Evolutionary conservation across 2,329 filamentous ascomycete genomes (phyloP).

Genomic region (Geosmithia morbida): DNA sequence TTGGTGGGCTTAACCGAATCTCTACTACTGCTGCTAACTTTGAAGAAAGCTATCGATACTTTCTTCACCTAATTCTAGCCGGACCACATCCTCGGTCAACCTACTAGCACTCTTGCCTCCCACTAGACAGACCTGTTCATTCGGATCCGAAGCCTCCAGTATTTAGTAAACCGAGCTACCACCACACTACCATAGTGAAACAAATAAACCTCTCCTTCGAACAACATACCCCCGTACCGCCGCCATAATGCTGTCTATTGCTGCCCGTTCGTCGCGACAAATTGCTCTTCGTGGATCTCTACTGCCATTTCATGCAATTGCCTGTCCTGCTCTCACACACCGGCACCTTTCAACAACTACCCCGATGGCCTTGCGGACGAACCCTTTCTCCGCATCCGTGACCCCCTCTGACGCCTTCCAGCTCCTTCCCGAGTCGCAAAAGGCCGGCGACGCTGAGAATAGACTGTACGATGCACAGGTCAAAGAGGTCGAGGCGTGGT

Average conservation of each 20-base stretch:
- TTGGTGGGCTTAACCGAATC: neutral
- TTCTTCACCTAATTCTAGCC: neutral
- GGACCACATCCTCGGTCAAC: neutral
- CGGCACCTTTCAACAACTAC: conserved; percentile 15
- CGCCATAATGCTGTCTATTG: conserved; percentile 18
- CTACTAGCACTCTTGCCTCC: neutral
- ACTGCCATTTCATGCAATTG: neutral
- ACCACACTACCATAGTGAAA: neutral
- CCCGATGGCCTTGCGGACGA: conserved; percentile 13
- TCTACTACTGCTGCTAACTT: neutral
- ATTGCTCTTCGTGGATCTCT: conserved; percentile 7
- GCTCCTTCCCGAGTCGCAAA: conserved; percentile 62
- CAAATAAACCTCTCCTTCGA: neutral
- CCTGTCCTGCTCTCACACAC: conserved; percentile 7
- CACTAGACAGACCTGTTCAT: neutral
- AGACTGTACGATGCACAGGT: conserved; percentile 73
- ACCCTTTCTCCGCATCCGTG: conserved; percentile 13
- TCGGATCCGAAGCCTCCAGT: neutral
- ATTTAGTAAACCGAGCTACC: neutral
- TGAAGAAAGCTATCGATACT: no score
- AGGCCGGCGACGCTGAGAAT: conserved; percentile 71
- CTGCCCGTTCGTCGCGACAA: conserved; percentile 15
- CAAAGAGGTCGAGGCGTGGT: conserved; percentile 79
- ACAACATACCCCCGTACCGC: neutral
- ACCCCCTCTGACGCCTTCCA: conserved; percentile 66